Evolutionary conservation across 768 basidiomycete species (phyloP).

Genomic region (Trametes meyenii): DNA sequence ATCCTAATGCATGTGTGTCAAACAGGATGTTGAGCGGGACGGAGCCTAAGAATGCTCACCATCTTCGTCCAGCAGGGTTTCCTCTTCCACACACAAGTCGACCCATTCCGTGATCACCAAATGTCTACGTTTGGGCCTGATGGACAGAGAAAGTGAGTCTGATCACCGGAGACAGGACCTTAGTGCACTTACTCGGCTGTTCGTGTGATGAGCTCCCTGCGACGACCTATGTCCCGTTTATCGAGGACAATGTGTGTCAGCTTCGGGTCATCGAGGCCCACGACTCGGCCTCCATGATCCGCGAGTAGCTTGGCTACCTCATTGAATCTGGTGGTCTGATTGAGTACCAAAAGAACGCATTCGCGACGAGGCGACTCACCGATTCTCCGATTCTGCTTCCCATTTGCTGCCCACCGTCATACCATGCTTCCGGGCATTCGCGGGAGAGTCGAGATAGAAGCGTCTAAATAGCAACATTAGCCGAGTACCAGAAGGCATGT

Average conservation of each 20-base stretch:
- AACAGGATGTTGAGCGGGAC: not conserved
- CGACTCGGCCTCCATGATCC: slow-evolving; percentile 74
- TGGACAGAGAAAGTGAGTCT: not conserved
- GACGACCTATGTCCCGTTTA: slow-evolving; percentile 77
- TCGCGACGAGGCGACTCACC: slow-evolving; percentile 41
- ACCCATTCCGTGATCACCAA: slow-evolving; percentile 81
- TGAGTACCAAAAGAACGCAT: not conserved
- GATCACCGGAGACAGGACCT: not conserved
- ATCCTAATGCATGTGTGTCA: not conserved
- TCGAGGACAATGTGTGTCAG: slow-evolving; percentile 87
- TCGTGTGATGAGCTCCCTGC: slow-evolving; percentile 66
- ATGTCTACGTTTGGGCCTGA: slow-evolving; percentile 79
- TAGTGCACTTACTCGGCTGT: slow-evolving; percentile 63
- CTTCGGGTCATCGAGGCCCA: slow-evolving; percentile 70
- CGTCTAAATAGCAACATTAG: slow-evolving; percentile 48
- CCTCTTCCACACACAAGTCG: slow-evolving; percentile 78
- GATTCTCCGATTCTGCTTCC: slow-evolving; percentile 52
- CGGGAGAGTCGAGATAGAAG: slow-evolving; percentile 87
- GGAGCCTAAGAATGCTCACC: slow-evolving; percentile 50
- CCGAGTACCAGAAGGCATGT: not conserved
- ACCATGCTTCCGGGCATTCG: slow-evolving; percentile 67
- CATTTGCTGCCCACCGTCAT: slow-evolving; percentile 60
- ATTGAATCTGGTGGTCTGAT: slow-evolving; percentile 50
- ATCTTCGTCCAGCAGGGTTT: slow-evolving; percentile 82
- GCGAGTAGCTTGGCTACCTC: slow-evolving; percentile 54